These are phyloP conservation scores for Botryosphaeria dothidea DNA, from an alignment of 2,329 filamentous ascomycete species.

Conservation along the genomic window DNA sequence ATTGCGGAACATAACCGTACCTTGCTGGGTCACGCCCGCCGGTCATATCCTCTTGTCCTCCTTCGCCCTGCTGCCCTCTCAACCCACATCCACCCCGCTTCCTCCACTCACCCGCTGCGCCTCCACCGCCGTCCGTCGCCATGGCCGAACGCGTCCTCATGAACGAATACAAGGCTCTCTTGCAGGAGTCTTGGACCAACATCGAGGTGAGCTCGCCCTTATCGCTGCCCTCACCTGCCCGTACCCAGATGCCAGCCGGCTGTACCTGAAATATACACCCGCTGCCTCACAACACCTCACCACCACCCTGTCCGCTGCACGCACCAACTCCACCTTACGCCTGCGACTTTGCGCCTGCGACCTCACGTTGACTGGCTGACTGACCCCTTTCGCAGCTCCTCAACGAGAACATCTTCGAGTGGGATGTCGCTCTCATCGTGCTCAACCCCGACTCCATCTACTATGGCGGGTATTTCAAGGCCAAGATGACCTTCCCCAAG, in stretches of 20 bases:
- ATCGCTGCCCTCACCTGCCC: not conserved
- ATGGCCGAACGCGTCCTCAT: slow-evolving; percentile 60
- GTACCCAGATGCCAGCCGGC: not conserved
- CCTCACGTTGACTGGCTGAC: no score
- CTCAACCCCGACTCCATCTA: slow-evolving; percentile 90
- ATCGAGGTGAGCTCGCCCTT: slow-evolving; percentile 65
- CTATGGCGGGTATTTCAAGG: slow-evolving; percentile 91
- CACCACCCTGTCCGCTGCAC: not conserved
- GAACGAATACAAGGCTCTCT: slow-evolving; percentile 79
- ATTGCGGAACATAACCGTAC: slow-evolving; percentile 18
- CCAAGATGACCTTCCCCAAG: slow-evolving; percentile 80
- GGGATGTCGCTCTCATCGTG: slow-evolving; percentile 87
- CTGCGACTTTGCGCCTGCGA: no score
- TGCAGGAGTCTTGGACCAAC: slow-evolving; percentile 91
- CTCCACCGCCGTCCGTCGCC: not conserved
- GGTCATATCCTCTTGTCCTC: not conserved
- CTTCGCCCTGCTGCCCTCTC: not conserved
- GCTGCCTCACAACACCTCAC: not conserved
- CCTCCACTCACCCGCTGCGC: not conserved
- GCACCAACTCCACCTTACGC: slow-evolving; percentile 24
- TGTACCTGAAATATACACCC: not conserved
- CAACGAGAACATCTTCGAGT: slow-evolving; percentile 81
- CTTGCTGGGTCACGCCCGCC: slow-evolving; percentile 19
- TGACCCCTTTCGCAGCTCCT: slow-evolving; percentile 57
- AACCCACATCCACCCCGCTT: not conserved